Evolutionary conservation across 2,329 filamentous ascomycete genomes (phyloP).

Genomic region (Talaromyces sp.): DNA sequence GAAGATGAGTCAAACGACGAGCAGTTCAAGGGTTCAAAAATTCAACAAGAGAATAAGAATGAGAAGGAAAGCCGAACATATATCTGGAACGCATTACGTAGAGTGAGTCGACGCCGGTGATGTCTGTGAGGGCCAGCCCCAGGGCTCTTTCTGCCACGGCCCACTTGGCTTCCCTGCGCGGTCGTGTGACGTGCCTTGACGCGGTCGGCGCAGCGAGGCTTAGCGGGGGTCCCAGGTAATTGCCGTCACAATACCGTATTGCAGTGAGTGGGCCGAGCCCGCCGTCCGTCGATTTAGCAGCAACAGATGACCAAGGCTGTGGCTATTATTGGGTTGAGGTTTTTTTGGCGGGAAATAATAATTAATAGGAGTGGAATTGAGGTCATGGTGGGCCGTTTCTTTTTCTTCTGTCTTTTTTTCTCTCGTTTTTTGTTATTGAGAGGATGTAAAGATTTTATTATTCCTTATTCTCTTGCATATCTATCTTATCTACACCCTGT

Average conservation of each 20-base stretch:
- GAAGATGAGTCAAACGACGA: neutral
- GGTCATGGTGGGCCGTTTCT: neutral
- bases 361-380: too few relatives aligned
- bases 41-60: neutral
- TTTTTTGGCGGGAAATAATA: neutral
- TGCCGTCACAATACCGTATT: slow-evolving; percentile 18
- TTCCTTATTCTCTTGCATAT: neutral
- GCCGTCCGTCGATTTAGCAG: neutral
- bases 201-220: neutral
- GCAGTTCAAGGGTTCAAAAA: too few relatives aligned
- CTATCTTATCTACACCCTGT: neutral
- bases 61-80: neutral
- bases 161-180: slow-evolving; percentile 19
- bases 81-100: neutral
- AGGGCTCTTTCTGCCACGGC: slow-evolving; percentile 11
- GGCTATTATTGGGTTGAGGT: neutral
- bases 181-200: slow-evolving; percentile 24
- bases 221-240: neutral
- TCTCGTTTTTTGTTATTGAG: neutral
- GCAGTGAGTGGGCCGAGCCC: slow-evolving; percentile 8
- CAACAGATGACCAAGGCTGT: neutral
- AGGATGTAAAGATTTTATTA: neutral
- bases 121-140: neutral
- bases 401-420: neutral
- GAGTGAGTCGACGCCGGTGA: neutral